Conservation (phyloP, 768 basidiomycete species). For the Auriculariales sp. region DNA sequence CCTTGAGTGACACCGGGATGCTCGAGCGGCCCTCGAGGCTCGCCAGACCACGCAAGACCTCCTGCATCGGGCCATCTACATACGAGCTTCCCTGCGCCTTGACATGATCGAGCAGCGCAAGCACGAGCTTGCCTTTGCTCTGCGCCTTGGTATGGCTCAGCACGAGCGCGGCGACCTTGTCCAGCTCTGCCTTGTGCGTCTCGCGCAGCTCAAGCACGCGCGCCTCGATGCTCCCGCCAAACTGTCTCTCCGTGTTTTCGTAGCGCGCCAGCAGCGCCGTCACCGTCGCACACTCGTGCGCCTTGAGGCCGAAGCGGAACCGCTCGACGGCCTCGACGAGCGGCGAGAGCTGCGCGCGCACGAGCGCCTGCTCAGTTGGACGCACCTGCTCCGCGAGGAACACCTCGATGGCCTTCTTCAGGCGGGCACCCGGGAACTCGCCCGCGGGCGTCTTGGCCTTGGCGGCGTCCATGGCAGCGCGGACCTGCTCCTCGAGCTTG, state of each 20-base stretch:
- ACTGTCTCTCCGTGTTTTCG: slow-evolving; percentile 77
- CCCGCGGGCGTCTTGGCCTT: slow-evolving; percentile 48
- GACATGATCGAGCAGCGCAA: slow-evolving; percentile 79
- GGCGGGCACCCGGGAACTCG: slow-evolving; percentile 82
- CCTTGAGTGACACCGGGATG: slow-evolving; percentile 68
- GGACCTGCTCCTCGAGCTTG: slow-evolving; percentile 79
- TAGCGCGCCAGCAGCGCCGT: slow-evolving; percentile 68
- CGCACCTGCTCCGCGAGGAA: slow-evolving; percentile 70
- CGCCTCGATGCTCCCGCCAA: slow-evolving; percentile 88
- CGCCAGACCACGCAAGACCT: slow-evolving; percentile 69
- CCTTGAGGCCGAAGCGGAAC: slow-evolving; percentile 71
- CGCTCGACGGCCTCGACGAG: slow-evolving; percentile 66
- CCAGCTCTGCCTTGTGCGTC: slow-evolving; percentile 82
- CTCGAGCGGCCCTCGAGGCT: slow-evolving; percentile 77
- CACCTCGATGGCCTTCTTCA: slow-evolving; percentile 78
- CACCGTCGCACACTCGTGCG: slow-evolving; percentile 68
- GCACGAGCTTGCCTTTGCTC: slow-evolving; percentile 78
- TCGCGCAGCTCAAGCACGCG: slow-evolving; percentile 83
- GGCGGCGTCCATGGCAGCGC: slow-evolving; percentile 60
- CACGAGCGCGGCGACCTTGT: slow-evolving; percentile 73
- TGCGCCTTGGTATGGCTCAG: slow-evolving; percentile 93
- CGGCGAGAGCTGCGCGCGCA: slow-evolving; percentile 54
- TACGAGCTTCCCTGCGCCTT: slow-evolving; percentile 66
- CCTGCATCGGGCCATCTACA: slow-evolving; percentile 55
- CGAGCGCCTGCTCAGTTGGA: slow-evolving; percentile 66